Evolutionary conservation across 2,329 filamentous ascomycete genomes (phyloP).

Genomic region (Blastomyces gilchristii): DNA sequence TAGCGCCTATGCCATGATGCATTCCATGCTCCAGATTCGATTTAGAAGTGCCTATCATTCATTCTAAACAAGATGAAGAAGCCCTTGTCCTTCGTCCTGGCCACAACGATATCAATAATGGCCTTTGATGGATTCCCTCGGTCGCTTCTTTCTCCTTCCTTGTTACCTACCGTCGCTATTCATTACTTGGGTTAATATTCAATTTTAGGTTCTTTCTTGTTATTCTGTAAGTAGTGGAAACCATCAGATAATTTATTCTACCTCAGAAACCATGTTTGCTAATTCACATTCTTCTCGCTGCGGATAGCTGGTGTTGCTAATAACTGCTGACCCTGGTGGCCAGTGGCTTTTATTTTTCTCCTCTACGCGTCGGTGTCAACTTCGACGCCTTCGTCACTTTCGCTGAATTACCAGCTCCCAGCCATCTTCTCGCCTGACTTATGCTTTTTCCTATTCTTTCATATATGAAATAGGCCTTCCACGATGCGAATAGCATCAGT

Average conservation of each 20-base stretch:
- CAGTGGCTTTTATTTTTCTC: neutral
- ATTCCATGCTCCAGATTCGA: neutral
- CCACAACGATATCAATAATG: no score
- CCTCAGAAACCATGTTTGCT: neutral
- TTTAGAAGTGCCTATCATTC: neutral
- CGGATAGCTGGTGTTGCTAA: neutral
- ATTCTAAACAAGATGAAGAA: neutral
- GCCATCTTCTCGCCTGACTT: neutral
- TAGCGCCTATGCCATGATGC: neutral
- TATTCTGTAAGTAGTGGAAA: neutral
- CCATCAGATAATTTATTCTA: neutral
- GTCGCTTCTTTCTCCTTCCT: neutral
- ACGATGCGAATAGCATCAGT: conserved; percentile 3
- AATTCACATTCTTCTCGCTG: neutral
- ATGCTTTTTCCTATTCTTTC: neutral
- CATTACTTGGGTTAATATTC: neutral
- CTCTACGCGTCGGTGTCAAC: neutral
- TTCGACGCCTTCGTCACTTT: neutral
- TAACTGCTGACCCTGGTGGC: neutral
- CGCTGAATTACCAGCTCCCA: neutral
- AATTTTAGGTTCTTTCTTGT: neutral
- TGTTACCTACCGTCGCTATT: neutral
- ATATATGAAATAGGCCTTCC: conserved; percentile 1
- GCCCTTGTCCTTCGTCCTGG: neutral
- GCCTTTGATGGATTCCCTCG: neutral